Evolutionary conservation across 1,284 basidiomycete species (phyloP), one percentile per base, ranked within the genome.

Genomic region (Microbotryomycetes sp.): DNA sequence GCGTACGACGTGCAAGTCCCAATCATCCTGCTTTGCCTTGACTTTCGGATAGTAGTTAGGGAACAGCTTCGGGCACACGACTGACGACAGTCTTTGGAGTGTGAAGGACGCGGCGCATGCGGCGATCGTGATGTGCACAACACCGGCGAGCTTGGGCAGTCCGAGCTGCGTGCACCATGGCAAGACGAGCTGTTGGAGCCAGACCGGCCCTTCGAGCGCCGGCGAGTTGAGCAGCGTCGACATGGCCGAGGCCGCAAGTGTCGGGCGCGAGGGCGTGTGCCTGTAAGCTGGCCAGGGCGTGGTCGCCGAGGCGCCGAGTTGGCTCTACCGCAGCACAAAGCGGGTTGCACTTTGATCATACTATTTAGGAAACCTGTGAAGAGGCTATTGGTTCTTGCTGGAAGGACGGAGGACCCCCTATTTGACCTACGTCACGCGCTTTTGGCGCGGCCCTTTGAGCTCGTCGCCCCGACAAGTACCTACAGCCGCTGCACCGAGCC

Each of bases 1-100:
- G 18, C 73, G 64, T 6, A 76, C 75, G 45, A 75, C 68, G 62
- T 76, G 75, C 24, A 76, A 66, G 61, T 76, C 73, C 75, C 75
- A 76, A 35, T 69, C 69, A 29, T 69, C 71, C 46, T 68, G 60
- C 31, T 73, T 75, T 52, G 63, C 62, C 57, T 67, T 70, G 53
- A 73, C 60, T 23, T 64, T 68, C 16, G 71, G 64, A 52, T 74
- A 74, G 26, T 68, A 67, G 54, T 67, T 62, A n/a, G 72, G 68
- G 51, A 75, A 74, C 28, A 76, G 18, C 3, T 27, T 24, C 0
- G 74, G 74, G 49, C 70, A 71, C 21, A 75, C 23, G 23, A 64
- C 52, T 16, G 67, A 57, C 4, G 72, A 74, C n/a, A 74, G 58
- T 7, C 63, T 29, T 61, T 76, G 75, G 24, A 75, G 64, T 15